Evolutionary conservation across 129 eudicot species (phyloP), one percentile per base, ranked within the genome.

Genomic region (Calendula officinalis): DNA sequence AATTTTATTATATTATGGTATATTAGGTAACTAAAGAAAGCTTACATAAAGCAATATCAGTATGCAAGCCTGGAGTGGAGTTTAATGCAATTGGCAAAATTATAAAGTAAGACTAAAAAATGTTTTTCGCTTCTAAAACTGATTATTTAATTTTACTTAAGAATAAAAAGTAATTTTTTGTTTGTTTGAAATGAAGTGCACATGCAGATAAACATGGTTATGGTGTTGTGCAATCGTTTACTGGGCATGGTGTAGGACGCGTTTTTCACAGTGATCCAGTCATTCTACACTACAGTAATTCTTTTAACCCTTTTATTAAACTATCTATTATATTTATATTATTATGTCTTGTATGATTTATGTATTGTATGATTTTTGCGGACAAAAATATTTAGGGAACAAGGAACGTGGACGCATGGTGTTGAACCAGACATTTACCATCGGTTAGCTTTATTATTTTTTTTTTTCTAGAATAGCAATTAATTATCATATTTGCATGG

Each of bases 241-340:
- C 87, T 64, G 98, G 98, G 54, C 98, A 91, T 77, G 98, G 98
- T 22, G 86, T 91, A 10, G 98, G 98, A 34, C 78, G 88, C 33
- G 81, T 77, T 55, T 91, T 91, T 66, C 98, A 91, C 48, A 75
- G 84, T 69, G 96, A 84, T 71, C 98, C 98, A 15, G 88, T 87
- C 68, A 72, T 91, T 69, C 88, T 82, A 37, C 98, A 91, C 72
- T 79, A 60, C 88, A 81, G 98, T 91, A 84, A 83, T 34, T 49
- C 48, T 58, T 61, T 48, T 6, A 15, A 33, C 44, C 70, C 47
- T 53, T 41, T n/a, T 4, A 16, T 53, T 38, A 22, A 49, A 43
- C 39, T 61, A 5, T 68, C 3, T 13, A 5, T 62, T 30, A 0
- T 32, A 1, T 32, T 43, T 43, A 62, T 0, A 4, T 41, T 17